These are phyloP conservation scores for Pseudoneurospora amorphoporcata DNA, from an alignment of 495 filamentous ascomycete species.

Conservation along the genomic window DNA sequence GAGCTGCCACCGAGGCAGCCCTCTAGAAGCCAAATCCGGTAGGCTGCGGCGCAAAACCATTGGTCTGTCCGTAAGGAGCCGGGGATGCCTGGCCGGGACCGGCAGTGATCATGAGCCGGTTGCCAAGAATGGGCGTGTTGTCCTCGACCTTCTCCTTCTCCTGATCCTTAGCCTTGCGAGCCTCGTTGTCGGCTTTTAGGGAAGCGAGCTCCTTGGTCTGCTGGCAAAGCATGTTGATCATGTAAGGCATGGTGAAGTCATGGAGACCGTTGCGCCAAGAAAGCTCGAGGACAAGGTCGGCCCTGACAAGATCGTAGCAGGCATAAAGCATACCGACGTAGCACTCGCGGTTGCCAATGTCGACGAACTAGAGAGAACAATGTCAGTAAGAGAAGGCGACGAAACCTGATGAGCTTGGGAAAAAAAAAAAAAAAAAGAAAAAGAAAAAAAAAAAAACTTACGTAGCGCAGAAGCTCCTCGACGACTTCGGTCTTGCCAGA, in stretches of 20 bases:
- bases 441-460: constrained; percentile 46
- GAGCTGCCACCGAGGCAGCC: constrained; percentile 14
- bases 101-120: constrained; percentile 96
- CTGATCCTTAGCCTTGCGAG: constrained; percentile 81
- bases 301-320: constrained; percentile 93
- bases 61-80: constrained; percentile 59
- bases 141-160: constrained; percentile 84
- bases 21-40: constrained; percentile 54
- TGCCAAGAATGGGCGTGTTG: constrained; percentile 83
- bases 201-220: constrained; percentile 75
- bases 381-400: constrained; percentile 20
- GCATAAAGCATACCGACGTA: constrained; percentile 98
- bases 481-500: constrained; percentile 85
- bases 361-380: constrained; percentile 65
- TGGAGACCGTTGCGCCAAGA: constrained; percentile 93
- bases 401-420: not conserved
- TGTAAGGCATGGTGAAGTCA: constrained; percentile 99
- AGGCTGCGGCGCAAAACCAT: constrained; percentile 70
- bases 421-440: constrained; percentile 10
- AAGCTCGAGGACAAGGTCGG: constrained; percentile 86
- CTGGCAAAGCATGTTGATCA: constrained; percentile 95
- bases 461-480: constrained; percentile 90
- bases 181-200: constrained; percentile 94
- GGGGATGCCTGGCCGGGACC: constrained; percentile 55
- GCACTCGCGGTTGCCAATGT: constrained; percentile 97